Conservation (phyloP, 2,329 filamentous ascomycete species). For the Graphium sp. region DNA sequence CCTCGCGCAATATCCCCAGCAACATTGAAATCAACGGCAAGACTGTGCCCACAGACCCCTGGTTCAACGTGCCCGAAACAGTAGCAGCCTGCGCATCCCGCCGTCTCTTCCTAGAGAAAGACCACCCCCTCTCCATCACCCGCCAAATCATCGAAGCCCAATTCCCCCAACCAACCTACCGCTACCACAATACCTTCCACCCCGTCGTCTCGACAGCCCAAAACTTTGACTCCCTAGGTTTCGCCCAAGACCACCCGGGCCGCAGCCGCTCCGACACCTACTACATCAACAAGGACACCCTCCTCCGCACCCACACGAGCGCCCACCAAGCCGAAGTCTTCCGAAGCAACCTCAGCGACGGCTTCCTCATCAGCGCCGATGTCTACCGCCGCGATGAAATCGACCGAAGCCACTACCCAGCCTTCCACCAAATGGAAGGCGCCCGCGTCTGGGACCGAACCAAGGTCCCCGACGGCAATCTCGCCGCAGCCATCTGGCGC, state of each 20-base stretch:
- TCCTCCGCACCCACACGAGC: conserved; percentile 85
- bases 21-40: conserved; percentile 48
- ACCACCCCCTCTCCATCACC: conserved; percentile 84
- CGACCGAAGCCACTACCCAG: conserved; percentile 85
- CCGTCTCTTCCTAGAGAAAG: conserved; percentile 72
- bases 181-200: conserved; percentile 60
- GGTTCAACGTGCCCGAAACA: conserved; percentile 69
- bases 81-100: conserved; percentile 62
- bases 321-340: conserved; percentile 82
- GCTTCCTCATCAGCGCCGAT: conserved; percentile 84
- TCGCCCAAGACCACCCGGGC: conserved; percentile 74
- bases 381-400: conserved; percentile 93
- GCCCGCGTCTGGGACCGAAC: conserved; percentile 73
- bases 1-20: conserved; percentile 13
- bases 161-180: conserved; percentile 59
- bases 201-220: conserved; percentile 72
- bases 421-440: conserved; percentile 98
- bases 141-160: conserved; percentile 81
- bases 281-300: conserved; percentile 72
- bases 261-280: conserved; percentile 84
- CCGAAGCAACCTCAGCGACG: conserved; percentile 51
- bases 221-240: conserved; percentile 96
- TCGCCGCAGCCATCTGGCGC: conserved; percentile 48
- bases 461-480: conserved; percentile 32
- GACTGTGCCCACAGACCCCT: conserved; percentile 53